Percentiles rank a stretch among this genome's conserved stretches.
Conservation (phyloP, 495 filamentous ascomycete genomes). For the Oidiodendron maius region DNA sequence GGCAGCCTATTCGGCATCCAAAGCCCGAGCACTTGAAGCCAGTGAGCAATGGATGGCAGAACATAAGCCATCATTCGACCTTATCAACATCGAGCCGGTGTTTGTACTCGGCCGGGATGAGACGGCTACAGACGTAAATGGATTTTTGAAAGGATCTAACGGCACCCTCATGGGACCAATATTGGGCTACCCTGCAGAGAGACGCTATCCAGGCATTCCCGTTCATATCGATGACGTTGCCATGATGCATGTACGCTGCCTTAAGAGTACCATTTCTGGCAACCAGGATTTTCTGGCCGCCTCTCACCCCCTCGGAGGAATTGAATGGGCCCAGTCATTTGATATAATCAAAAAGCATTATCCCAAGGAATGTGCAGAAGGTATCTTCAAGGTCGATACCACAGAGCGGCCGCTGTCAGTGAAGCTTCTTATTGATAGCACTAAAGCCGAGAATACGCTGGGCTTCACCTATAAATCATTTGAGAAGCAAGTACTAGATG, state of each 20-base stretch:
- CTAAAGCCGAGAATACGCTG: too few species aligned
- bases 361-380: too few species aligned
- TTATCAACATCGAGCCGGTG: constrained; percentile 39
- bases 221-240: constrained; percentile 41
- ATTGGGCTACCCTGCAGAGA: constrained; percentile 25
- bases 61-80: constrained; percentile 36
- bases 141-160: constrained; percentile 32
- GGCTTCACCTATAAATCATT: too few species aligned
- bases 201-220: constrained; percentile 25
- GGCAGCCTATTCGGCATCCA: constrained; percentile 20
- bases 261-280: constrained; percentile 32
- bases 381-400: too few species aligned
- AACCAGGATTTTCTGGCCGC: constrained; percentile 32
- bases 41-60: constrained; percentile 35
- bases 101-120: constrained; percentile 41
- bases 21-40: constrained; percentile 30
- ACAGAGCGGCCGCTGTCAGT: too few species aligned
- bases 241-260: constrained; percentile 32
- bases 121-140: constrained; percentile 24
- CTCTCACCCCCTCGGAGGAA: too few species aligned
- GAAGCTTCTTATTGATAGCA: too few species aligned
- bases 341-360: too few species aligned
- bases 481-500: too few species aligned
- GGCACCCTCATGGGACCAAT: constrained; percentile 29
- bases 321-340: too few species aligned